phyloP scores from a whole-genome alignment of 768 basidiomycete genomes.

The Cystobasidium onofrii region DNA sequence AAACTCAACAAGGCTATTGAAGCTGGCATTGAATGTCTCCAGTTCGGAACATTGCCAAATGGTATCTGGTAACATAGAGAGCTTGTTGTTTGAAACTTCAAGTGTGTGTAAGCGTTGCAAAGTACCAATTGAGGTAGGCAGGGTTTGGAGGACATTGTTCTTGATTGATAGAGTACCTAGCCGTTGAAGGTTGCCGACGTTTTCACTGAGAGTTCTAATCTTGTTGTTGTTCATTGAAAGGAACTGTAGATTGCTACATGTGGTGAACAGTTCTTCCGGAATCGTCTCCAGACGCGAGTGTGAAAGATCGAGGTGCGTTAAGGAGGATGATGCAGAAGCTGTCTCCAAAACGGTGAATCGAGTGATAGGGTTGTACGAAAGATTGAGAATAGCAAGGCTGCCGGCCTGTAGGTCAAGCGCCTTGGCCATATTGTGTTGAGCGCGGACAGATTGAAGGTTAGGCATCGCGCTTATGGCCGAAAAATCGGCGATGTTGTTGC shows the following conservation, averaged over 20 bases:
- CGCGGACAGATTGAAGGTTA: slow-evolving; percentile 58
- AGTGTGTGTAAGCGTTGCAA: slow-evolving; percentile 66
- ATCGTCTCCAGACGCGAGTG: slow-evolving; percentile 77
- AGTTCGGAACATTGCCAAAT: slow-evolving; percentile 79
- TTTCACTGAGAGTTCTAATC: slow-evolving; percentile 74
- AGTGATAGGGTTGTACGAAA: slow-evolving; percentile 78
- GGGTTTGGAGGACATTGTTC: slow-evolving; percentile 72
- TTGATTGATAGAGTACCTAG: slow-evolving; percentile 72
- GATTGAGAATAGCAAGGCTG: slow-evolving; percentile 59
- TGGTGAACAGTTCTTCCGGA: slow-evolving; percentile 61
- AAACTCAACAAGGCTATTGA: slow-evolving; percentile 71
- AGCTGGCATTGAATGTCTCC: slow-evolving; percentile 69
- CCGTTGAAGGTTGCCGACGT: slow-evolving; percentile 62
- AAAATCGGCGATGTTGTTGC: slow-evolving; percentile 75
- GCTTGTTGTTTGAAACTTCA: slow-evolving; percentile 84
- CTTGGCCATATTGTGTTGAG: slow-evolving; percentile 75
- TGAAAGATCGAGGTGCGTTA: slow-evolving; percentile 76
- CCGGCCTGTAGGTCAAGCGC: slow-evolving; percentile 71
- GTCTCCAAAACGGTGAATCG: slow-evolving; percentile 56
- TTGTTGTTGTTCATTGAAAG: slow-evolving; percentile 79
- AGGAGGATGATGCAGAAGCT: slow-evolving; percentile 47
- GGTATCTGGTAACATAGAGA: slow-evolving; percentile 62
- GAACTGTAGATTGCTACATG: slow-evolving; percentile 61
- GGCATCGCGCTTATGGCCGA: slow-evolving; percentile 62
- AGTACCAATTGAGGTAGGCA: slow-evolving; percentile 68